Evolutionary conservation across 176 grass and related monocot species (phyloP), one percentile per base, ranked within the genome.

Genomic region (Oryza meyeriana): DNA sequence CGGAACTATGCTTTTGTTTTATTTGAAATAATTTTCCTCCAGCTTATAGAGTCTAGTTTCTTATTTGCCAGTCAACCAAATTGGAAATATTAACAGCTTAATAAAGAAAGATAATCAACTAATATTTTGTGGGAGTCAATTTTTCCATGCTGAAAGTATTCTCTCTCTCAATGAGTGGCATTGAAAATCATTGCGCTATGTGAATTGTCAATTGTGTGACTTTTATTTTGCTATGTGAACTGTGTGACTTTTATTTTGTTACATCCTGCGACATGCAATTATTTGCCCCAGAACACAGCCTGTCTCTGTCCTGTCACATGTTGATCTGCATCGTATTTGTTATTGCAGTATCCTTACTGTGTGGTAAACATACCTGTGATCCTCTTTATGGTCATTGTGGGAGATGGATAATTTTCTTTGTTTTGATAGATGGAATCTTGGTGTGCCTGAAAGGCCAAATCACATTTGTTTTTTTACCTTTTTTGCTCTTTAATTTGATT

Each of bases 341-440:
- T 82, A 7, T 83, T 48, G 76, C 12, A 25, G 72, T 66, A 4
- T 79, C 17, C 84, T 66, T 55, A 41, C 24, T 66, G 16, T 40
- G 40, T 78, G 31, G 2, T 27, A 67, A 68, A 35, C 12, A 31
- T 27, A 20, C 30, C 5, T 28, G 35, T 26, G 3, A 66, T 45
- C 30, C 32, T 12, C 38, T n/a, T 61, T 41, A 12, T 66, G 62
- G 28, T 47, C 27, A 24, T 28, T 25, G 52, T 45, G 52, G 63
- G 39, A 50, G 6, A 31, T 84, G 1, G 13, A 47, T 9, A 71
- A 32, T 31, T 68, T 67, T 70, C 28, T 73, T 83, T 78, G 16
- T 58, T 84, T 27, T 82, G 38, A 5, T 17, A 80, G 41, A 26
- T 62, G 24, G 72, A 71, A 22, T 22, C 13, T 20, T 78, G 27